Evolutionary conservation across 257 asterid genomes (phyloP), one percentile per base, ranked within the genome.

Genomic region (Fraxinus americana): DNA sequence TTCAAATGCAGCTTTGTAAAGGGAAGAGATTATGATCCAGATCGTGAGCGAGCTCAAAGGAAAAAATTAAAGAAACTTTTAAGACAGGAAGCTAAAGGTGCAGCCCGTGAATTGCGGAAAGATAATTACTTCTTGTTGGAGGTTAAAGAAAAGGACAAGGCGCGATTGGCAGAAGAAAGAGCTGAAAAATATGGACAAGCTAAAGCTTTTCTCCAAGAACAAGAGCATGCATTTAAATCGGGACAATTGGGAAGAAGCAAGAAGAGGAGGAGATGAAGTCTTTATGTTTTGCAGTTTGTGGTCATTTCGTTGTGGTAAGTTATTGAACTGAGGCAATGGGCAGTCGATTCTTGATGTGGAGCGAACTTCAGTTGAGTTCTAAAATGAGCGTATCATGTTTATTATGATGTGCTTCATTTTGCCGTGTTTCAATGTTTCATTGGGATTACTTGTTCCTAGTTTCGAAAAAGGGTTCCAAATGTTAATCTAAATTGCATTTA

Each of bases 21-120:
- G 86, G 99, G 98, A 67, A 89, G 99, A 82, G 99, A 96, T 74
- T 96, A 96, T 34, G 98, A 96, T 74, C 99, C 98, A 19, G 98
- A 96, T 61, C 92, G 97, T 2, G 97, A 92, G 21, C 85, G 97
- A 80, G 93, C 97, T 57, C 97, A 91, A 85, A 80, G 34, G 85
- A 91, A 85, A 77, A 92, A 93, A 79, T 21, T 96, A 80, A 92
- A 82, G 89, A 92, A 87, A 76, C 91, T 77, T 4, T 25, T 92
- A 29, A 83, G 83, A 74, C 84, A 84, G 74, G 97, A 93, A 84
- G 90, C 89, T 30, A 90, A 86, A 82, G 97, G 96, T 5, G 99
- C 97, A 0, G 87, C 80, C 0, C 91, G 98, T 14, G 99, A 96
- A 77, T 80, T 96, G 69, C 89, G 97, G 25, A 96, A 96, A 69